Evolutionary conservation across 768 basidiomycete genomes (phyloP), one percentile per base, ranked within the genome.

Genomic region (Hygrophoropsis aurantiaca): DNA sequence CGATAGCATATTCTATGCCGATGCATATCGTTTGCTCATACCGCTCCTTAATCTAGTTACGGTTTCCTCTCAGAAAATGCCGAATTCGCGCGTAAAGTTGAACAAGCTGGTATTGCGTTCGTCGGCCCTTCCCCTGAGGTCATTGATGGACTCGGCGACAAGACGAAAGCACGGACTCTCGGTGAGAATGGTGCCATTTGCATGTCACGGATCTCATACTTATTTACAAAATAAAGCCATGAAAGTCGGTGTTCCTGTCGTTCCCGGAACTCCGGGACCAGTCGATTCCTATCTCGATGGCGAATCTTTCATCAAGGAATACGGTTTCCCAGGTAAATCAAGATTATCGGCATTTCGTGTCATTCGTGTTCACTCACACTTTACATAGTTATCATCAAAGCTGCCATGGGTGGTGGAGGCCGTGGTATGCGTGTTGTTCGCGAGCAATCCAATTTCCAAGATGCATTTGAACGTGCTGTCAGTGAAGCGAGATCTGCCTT

Each of bases 351-450:
- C 9, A 24, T 21, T 20, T 24, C 2, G 32, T 38, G 44, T 40
- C 11, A 25, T 5, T 36, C 43, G 11, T 47, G 41, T 43, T 35
- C 39, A 42, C 39, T 11, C 23, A 47, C 25, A 36, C 42, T 40
- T 9, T 58, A 21, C 66, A 24, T 64, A 85, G 93, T 99, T 45
- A 97, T 99, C 67, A 97, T 99, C 81, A 99, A 98, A 73, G 97
- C 97, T 32, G 95, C 95, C 8, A 94, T 97, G 90, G 95, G 95
- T 49, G 95, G 94, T 49, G 95, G 95, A 58, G 97, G 97, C 44
- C 91, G 95, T 57, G 97, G 97, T 50, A 99, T 98, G 97, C 90
- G 97, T 60, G 95, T 99, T 46, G 97, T 99, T 26, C 85, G 92
- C 52, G 91, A 94, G 60, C 87, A 94, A 66, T 85, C 85, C 24